phyloP scores from a whole-genome alignment of 2,329 filamentous ascomycete genomes.

The Diplodia sapinea region DNA sequence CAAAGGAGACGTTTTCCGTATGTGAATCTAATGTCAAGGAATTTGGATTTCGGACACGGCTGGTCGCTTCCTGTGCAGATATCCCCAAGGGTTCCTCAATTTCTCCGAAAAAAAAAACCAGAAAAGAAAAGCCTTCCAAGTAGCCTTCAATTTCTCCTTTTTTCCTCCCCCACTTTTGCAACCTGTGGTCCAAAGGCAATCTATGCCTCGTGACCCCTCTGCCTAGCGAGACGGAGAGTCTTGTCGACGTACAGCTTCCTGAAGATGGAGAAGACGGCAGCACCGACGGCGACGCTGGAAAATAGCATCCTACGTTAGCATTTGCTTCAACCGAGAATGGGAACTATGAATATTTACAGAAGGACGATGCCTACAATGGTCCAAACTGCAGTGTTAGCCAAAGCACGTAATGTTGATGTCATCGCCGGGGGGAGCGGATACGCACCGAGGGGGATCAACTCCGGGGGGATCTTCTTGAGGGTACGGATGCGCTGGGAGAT shows the following conservation, averaged over 20 bases:
- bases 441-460: slow-evolving; percentile 93
- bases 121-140: slow-evolving; percentile 5
- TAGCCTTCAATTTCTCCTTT: background rate
- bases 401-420: slow-evolving; percentile 25
- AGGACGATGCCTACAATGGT: slow-evolving; percentile 77
- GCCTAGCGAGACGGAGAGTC: slow-evolving; percentile 84
- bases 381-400: slow-evolving; percentile 35
- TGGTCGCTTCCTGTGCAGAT: slow-evolving; percentile 33
- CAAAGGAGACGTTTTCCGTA: slow-evolving; percentile 9
- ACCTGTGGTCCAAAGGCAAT: slow-evolving; percentile 4
- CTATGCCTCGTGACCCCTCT: slow-evolving; percentile 51
- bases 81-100: slow-evolving; percentile 31
- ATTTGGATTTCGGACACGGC: slow-evolving; percentile 27
- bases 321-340: background rate
- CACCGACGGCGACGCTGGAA: slow-evolving; percentile 68
- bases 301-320: slow-evolving; percentile 30
- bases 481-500: slow-evolving; percentile 92
- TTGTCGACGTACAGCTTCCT: slow-evolving; percentile 89
- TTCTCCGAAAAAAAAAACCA: slow-evolving; percentile 23
- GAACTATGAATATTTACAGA: slow-evolving; percentile 62
- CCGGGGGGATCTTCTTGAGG: slow-evolving; percentile 87
- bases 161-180: background rate
- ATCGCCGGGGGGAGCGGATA: slow-evolving; percentile 34
- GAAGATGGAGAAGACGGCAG: slow-evolving; percentile 79
- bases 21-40: slow-evolving; percentile 22